Evolutionary conservation across 2,329 filamentous ascomycete genomes (phyloP), one percentile per base, ranked within the genome.

Genomic region (Talaromyces sp.): DNA sequence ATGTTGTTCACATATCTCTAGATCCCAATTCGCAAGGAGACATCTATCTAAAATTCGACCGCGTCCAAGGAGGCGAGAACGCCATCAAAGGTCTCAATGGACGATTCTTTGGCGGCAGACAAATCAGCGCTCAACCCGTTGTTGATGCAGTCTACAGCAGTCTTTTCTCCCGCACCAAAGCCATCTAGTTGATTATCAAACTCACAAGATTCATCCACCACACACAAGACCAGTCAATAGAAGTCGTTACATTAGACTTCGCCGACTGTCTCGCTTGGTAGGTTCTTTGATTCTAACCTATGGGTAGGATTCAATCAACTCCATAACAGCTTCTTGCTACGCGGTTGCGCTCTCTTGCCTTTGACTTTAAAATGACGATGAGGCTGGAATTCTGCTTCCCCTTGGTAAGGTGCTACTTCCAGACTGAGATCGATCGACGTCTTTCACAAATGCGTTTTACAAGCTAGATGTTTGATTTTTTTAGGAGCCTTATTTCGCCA

Each of bases 111-210:
- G 95, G 92, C 75, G 92, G 92, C 74, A 88, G 89, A 74, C 92
- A 92, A 84, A 96, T 99, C 79, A 94, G 91, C 77, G 95, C 94
- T 73, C 90, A 93, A 70, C 95, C 93, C 78, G 92, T 99, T 81
- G 94, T 98, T 79, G 95, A 99, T 81, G 94, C 94, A 75, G 92
- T 99, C 82, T 99, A 98, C 88, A 95, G 92, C 87, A 96, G 91
- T 85, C 87, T 96, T 81, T 97, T 95, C 84, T 91, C 90, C 80
- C 89, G 91, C 78, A 91, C 90, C 73, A 90, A 90, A 80, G 90
- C 90, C 78, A 91, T 93, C 73, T 93, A 60, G 54, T 24, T 82
- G 85, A 61, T 33, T 37, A 66, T 57, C 35, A 49, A 47, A 50
- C 60, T 19, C n/a, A 22, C 52, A 22, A 39, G 6, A 24, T n/a